Conservation (phyloP, 805 yeast genomes). For the Henningerozyma blattae region DNA sequence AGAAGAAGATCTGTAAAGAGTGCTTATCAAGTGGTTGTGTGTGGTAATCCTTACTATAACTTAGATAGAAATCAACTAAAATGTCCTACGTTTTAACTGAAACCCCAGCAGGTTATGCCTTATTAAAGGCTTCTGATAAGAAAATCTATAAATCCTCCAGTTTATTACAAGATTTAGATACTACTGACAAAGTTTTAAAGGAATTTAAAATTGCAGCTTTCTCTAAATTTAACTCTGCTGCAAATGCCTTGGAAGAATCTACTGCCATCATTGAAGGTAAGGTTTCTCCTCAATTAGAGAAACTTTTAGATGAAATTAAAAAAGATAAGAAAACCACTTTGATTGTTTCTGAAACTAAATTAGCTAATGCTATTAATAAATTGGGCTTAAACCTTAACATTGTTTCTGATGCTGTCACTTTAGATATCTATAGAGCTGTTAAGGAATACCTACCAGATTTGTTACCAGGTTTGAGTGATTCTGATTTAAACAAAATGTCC, state of each 20-base stretch:
- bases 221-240: conserved; percentile 89
- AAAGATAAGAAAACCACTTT: conserved; percentile 75
- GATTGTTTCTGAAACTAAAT: conserved; percentile 88
- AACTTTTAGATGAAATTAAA: conserved; percentile 62
- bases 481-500: conserved; percentile 85
- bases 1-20: no score
- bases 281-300: conserved; percentile 75
- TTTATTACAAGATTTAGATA: conserved; percentile 62
- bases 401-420: conserved; percentile 88
- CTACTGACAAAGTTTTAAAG: conserved; percentile 74
- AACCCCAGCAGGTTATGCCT: conserved; percentile 98
- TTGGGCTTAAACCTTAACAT: conserved; percentile 78
- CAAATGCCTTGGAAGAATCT: conserved; percentile 92
- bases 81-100: conserved; percentile 92
- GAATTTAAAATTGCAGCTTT: conserved; percentile 93
- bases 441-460: conserved; percentile 89
- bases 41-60: no score
- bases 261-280: conserved; percentile 86
- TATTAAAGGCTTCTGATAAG: conserved; percentile 94
- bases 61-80: conserved; percentile 1
- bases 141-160: conserved; percentile 80
- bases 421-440: conserved; percentile 91
- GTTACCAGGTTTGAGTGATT: conserved; percentile 83
- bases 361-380: conserved; percentile 94
- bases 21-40: no score